These are phyloP conservation scores for Trebouxiophyceae sp. DNA, from an alignment of 163 green algal species.

Conservation along the genomic window DNA sequence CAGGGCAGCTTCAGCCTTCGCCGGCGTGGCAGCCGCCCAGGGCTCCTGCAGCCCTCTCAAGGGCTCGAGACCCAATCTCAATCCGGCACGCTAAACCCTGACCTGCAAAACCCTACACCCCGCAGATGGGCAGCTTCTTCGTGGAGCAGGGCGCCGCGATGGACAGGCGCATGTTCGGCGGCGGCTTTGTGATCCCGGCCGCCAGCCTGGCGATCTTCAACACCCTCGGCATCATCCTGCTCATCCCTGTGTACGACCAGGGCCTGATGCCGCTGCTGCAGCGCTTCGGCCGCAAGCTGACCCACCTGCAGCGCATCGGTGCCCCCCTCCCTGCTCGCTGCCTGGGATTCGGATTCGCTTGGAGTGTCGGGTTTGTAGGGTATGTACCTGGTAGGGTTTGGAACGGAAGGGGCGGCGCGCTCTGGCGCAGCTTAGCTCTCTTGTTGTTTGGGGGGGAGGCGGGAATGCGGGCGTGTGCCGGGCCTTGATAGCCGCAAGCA, in stretches of 20 bases:
- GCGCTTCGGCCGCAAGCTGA: conserved; percentile 37
- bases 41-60: too few species aligned
- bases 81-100: too few species aligned
- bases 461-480: too few species aligned
- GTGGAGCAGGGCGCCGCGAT: conserved; percentile 81
- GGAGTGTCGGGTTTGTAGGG: too few species aligned
- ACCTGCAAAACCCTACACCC: background rate
- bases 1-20: too few species aligned
- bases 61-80: too few species aligned
- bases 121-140: conserved; percentile 85
- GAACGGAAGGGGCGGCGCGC: too few species aligned
- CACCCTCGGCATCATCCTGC: conserved; percentile 72
- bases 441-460: background rate
- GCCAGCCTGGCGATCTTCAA: conserved; percentile 62
- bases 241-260: conserved; percentile 70
- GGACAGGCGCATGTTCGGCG: conserved; percentile 37
- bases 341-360: background rate
- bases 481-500: too few species aligned
- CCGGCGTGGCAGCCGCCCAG: too few species aligned
- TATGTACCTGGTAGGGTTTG: too few species aligned
- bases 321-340: too few species aligned
- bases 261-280: conserved; percentile 45
- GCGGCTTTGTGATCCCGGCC: conserved; percentile 21
- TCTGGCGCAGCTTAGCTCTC: background rate
- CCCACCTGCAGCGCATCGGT: conserved; percentile 58